A percentile compares a stretch with the other conserved stretches of the same genome.
Conservation (phyloP, 768 basidiomycete species). For the Russula earlei region DNA sequence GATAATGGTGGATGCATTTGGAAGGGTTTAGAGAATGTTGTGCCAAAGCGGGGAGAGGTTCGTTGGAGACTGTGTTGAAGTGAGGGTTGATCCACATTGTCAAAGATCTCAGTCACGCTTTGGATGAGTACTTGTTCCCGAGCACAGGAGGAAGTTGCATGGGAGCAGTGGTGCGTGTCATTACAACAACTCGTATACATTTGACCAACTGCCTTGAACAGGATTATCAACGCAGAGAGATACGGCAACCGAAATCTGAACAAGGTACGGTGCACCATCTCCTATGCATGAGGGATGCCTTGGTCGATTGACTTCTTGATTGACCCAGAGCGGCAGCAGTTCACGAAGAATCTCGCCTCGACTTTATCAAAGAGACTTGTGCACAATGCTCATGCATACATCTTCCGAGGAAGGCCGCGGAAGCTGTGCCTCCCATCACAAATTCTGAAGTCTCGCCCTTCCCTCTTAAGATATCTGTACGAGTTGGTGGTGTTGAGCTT, state of each 20-base stretch:
- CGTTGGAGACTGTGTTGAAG: neutral
- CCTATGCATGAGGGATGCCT: no score
- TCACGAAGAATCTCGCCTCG: constrained; percentile 47
- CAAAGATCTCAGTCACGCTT: constrained; percentile 61
- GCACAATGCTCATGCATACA: constrained; percentile 66
- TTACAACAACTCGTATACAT: neutral
- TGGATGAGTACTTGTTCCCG: no score
- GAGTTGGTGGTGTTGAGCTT: constrained; percentile 57
- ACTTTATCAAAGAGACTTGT: constrained; percentile 57
- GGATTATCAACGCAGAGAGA: constrained; percentile 75
- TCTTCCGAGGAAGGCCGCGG: constrained; percentile 69
- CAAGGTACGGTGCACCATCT: constrained; percentile 33
- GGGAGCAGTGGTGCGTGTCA: constrained; percentile 74
- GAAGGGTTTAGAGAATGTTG: constrained; percentile 59
- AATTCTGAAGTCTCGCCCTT: constrained; percentile 67
- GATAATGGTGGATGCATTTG: constrained; percentile 77
- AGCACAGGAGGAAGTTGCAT: constrained; percentile 68
- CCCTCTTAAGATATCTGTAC: constrained; percentile 61
- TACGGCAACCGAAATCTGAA: constrained; percentile 61
- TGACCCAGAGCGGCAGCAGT: constrained; percentile 37
- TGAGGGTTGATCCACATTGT: neutral
- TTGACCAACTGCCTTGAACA: constrained; percentile 24
- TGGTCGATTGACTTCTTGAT: neutral
- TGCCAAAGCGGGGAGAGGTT: constrained; percentile 64
- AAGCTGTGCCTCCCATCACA: constrained; percentile 73